Evolutionary conservation across 495 filamentous ascomycete species (phyloP).

Genomic region (Achaetomiella virescens): DNA sequence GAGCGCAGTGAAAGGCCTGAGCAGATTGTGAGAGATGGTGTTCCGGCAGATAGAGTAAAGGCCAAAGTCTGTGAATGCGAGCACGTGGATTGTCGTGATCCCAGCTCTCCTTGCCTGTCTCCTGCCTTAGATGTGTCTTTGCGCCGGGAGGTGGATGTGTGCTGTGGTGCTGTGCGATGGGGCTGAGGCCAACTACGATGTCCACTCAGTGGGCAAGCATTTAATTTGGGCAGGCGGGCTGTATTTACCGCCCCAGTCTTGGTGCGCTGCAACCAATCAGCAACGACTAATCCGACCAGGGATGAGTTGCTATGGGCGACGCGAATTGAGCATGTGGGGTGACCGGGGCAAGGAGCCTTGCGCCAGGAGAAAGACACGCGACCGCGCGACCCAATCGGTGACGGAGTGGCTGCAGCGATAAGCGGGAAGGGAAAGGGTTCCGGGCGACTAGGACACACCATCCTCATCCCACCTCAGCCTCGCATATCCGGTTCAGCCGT

Average conservation of each 20-base stretch:
- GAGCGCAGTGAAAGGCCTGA: background rate
- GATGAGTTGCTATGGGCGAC: conserved; percentile 20
- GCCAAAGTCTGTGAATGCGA: background rate
- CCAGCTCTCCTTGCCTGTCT: background rate
- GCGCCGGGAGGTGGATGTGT: background rate
- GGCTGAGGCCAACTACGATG: background rate
- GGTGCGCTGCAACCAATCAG: conserved; percentile 8
- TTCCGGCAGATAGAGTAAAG: no score
- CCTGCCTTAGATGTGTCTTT: background rate
- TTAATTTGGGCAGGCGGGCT: conserved; percentile 10
- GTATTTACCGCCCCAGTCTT: conserved; percentile 9
- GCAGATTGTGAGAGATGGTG: no score
- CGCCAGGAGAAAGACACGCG: background rate
- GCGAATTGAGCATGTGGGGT: conserved; percentile 2
- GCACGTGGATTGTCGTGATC: background rate
- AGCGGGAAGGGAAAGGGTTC: background rate
- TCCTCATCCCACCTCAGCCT: conserved; percentile 10
- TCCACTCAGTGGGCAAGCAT: background rate
- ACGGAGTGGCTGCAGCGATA: background rate
- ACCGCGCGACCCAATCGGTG: conserved; percentile 1
- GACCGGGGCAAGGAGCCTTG: conserved; percentile 1
- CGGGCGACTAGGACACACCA: no score
- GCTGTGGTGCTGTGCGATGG: background rate
- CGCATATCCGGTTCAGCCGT: conserved; percentile 5
- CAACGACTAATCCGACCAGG: background rate